phyloP scores from a whole-genome alignment of 2,329 filamentous ascomycete species.

The Colletotrichum kahawae region DNA sequence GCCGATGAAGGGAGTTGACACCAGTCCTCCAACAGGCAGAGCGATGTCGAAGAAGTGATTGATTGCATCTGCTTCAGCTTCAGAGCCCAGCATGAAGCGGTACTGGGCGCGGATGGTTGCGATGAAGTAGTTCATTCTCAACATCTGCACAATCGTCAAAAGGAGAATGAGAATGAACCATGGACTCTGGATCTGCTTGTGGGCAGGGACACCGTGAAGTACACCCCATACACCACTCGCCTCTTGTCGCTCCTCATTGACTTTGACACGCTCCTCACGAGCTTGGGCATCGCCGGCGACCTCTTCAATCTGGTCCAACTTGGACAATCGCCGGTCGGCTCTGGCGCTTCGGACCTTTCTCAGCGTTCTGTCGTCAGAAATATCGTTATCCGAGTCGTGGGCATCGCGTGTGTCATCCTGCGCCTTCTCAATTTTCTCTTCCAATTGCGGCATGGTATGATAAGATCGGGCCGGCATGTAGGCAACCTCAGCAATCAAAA shows the following conservation, averaged over 20 bases:
- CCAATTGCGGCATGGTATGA: constrained; percentile 41
- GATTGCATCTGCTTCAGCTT: constrained; percentile 37
- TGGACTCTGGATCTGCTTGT: constrained; percentile 67
- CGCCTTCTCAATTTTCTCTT: constrained; percentile 42
- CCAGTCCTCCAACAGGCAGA: constrained; percentile 71
- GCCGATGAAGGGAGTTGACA: constrained; percentile 75
- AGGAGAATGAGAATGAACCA: constrained; percentile 77
- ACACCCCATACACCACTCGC: constrained; percentile 74
- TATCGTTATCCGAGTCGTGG: constrained; percentile 60
- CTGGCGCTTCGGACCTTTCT: constrained; percentile 46
- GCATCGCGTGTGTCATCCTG: constrained; percentile 43
- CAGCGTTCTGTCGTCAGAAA: constrained; percentile 50
- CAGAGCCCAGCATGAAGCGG: constrained; percentile 65
- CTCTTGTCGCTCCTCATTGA: constrained; percentile 63
- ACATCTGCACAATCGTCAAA: constrained; percentile 65
- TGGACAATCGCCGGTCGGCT: constrained; percentile 56
- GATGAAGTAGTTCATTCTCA: constrained; percentile 74
- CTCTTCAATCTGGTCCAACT: constrained; percentile 66
- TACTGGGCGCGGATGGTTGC: constrained; percentile 75
- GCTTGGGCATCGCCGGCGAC: constrained; percentile 63
- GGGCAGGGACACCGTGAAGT: constrained; percentile 68
- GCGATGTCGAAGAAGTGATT: constrained; percentile 49
- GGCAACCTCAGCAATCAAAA: constrained; percentile 40
- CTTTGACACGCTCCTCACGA: constrained; percentile 58
- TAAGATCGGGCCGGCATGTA: constrained; percentile 46